Conservation (phyloP, 805 yeast species). For the Ogataea haglerorum region DNA sequence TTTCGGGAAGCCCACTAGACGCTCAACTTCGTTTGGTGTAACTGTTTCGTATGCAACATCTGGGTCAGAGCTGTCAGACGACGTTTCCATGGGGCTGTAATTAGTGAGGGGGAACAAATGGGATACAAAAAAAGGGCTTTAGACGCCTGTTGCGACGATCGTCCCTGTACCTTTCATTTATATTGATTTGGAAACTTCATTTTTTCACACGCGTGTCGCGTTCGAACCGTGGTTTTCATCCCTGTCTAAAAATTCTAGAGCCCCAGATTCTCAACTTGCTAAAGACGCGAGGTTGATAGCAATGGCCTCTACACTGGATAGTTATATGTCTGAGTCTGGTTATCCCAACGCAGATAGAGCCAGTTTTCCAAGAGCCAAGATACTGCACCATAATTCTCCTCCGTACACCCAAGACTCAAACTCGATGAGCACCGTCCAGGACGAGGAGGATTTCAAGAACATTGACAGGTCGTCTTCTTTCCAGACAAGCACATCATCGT, state of each 20-base stretch:
- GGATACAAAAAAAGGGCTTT: conserved; percentile 4
- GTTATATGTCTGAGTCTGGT: conserved; percentile 2
- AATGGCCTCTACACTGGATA: conserved; percentile 4
- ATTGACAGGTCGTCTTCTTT: conserved; percentile 35
- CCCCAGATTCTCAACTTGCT: conserved; percentile 3
- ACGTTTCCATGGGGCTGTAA: not conserved
- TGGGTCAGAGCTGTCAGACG: conserved; percentile 18
- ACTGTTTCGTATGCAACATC: conserved; percentile 16
- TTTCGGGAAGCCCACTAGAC: conserved; percentile 12
- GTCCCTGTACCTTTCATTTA: conserved; percentile 3
- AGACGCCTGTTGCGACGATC: conserved; percentile 7
- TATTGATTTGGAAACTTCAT: conserved; percentile 1
- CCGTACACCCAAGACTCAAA: conserved; percentile 29
- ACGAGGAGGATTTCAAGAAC: conserved; percentile 33
- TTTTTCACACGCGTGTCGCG: conserved; percentile 8
- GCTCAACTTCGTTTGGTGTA: conserved; percentile 5
- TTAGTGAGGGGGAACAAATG: not conserved
- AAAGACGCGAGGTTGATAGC: conserved; percentile 1
- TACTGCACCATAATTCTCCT: conserved; percentile 16
- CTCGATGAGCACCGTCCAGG: conserved; percentile 33
- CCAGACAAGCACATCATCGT: conserved; percentile 35
- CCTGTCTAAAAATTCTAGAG: conserved; percentile 7
- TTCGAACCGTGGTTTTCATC: conserved; percentile 7
- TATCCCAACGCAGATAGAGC: not conserved
- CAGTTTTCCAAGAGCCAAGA: conserved; percentile 5